These are phyloP conservation scores for Brassica balearica DNA, from an alignment of 441 rosid species.

Conservation along the genomic window DNA sequence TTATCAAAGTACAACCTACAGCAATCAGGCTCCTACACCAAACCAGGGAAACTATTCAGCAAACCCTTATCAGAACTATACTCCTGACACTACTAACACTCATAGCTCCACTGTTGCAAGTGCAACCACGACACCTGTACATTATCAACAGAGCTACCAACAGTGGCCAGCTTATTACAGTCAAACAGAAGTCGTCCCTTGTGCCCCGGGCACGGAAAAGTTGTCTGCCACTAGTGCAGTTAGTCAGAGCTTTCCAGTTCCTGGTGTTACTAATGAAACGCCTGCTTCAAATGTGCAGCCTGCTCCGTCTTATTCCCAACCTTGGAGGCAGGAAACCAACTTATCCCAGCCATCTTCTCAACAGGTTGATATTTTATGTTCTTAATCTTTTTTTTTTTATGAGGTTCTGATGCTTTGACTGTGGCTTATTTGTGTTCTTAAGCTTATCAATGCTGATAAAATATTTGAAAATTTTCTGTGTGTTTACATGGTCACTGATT, in stretches of 20 bases:
- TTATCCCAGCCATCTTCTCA: slow-evolving; percentile 61
- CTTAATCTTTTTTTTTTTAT: no score
- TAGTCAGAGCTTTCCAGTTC: slow-evolving; percentile 61
- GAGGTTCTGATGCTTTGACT: no score
- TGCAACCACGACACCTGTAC: slow-evolving; percentile 46
- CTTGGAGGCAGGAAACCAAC: slow-evolving; percentile 77
- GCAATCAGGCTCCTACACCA: slow-evolving; percentile 65
- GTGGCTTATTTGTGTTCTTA: no score
- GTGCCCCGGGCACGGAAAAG: slow-evolving; percentile 98
- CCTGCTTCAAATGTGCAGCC: slow-evolving; percentile 69
- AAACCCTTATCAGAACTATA: slow-evolving; percentile 72
- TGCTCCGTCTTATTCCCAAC: slow-evolving; percentile 52
- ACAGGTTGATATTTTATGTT: slow-evolving; percentile 63
- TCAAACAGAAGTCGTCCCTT: slow-evolving; percentile 92
- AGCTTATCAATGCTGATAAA: no score
- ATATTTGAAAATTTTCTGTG: no score
- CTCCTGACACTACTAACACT: slow-evolving; percentile 60
- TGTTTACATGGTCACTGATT: background rate
- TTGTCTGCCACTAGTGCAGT: slow-evolving; percentile 59
- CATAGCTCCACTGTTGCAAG: slow-evolving; percentile 57
- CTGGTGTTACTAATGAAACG: slow-evolving; percentile 63
- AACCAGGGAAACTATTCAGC: slow-evolving; percentile 73
- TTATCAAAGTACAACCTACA: slow-evolving; percentile 76
- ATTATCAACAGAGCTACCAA: slow-evolving; percentile 79
- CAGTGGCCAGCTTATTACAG: slow-evolving; percentile 92